A percentile compares a stretch with the other conserved stretches of the same genome.
Evolutionary conservation across 2,329 filamentous ascomycete genomes (phyloP).

Genomic region (Hymenoscyphus repandus): DNA sequence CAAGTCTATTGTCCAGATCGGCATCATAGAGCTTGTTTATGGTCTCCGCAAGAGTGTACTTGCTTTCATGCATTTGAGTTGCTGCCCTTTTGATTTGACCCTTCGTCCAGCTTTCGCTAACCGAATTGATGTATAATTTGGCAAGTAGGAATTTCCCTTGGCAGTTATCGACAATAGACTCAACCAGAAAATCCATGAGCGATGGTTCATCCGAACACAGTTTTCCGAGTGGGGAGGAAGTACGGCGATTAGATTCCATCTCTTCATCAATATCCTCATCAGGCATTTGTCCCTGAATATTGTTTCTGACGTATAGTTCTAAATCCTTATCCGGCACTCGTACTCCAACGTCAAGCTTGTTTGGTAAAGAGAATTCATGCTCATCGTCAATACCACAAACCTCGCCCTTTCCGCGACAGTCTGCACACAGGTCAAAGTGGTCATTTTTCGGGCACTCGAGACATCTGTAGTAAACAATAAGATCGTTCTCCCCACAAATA

Average conservation of each 20-base stretch:
- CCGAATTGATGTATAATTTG: conserved; percentile 11
- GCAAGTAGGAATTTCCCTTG: conserved; percentile 13
- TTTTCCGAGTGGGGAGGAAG: conserved; percentile 1
- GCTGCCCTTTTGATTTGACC: conserved; percentile 10
- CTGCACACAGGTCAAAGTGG: conserved; percentile 10
- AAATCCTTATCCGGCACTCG: conserved; percentile 8
- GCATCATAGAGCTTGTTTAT: conserved; percentile 37
- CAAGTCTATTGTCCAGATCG: conserved; percentile 37
- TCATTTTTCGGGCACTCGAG: conserved; percentile 5
- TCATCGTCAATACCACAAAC: conserved; percentile 2
- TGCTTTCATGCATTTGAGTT: conserved; percentile 1
- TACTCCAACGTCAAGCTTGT: conserved; percentile 9
- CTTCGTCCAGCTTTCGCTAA: conserved; percentile 5
- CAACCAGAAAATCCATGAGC: conserved; percentile 5
- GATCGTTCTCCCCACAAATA: conserved; percentile 1
- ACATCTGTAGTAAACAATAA: conserved; percentile 9
- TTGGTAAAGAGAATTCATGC: conserved; percentile 6
- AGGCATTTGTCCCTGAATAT: conserved; percentile 11
- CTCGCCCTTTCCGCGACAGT: conserved; percentile 1
- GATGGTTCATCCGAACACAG: conserved; percentile 5
- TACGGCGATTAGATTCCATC: background rate
- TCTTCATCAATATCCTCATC: conserved; percentile 3
- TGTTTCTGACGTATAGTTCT: conserved; percentile 4
- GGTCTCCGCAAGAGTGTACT: conserved; percentile 16
- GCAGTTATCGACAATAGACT: conserved; percentile 8